A percentile compares a stretch with the other conserved stretches of the same genome.
Evolutionary conservation across 2,329 filamentous ascomycete species (phyloP).

Genomic region (Trichoderma pleuroti): DNA sequence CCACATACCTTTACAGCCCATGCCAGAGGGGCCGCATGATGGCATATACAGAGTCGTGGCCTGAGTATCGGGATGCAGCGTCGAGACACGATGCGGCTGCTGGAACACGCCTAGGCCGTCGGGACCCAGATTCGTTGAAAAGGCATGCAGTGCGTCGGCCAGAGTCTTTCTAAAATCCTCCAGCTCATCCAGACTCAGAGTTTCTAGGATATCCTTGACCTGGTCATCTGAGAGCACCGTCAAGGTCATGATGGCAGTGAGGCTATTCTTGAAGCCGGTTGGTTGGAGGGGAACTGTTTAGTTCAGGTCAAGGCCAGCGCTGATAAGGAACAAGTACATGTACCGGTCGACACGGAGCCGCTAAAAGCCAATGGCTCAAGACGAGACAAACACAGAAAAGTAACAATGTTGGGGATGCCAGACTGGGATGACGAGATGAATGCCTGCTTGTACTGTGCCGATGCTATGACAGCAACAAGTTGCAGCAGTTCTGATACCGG

Average conservation of each 20-base stretch:
- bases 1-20: slow-evolving; percentile 63
- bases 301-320: not conserved
- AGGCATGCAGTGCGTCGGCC: slow-evolving; percentile 55
- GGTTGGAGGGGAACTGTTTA: not conserved
- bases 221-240: slow-evolving; percentile 57
- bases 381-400: not conserved
- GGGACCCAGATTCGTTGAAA: slow-evolving; percentile 53
- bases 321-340: not conserved
- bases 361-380: not conserved
- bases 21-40: slow-evolving; percentile 58
- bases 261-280: not conserved
- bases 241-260: slow-evolving; percentile 47
- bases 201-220: slow-evolving; percentile 52
- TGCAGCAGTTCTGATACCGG: not conserved
- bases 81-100: slow-evolving; percentile 52
- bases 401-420: not conserved
- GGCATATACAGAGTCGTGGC: slow-evolving; percentile 72
- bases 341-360: not conserved
- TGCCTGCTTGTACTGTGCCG: not conserved
- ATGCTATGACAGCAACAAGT: not conserved
- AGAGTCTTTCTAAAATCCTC: slow-evolving; percentile 49
- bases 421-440: not conserved
- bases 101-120: slow-evolving; percentile 45
- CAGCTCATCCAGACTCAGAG: slow-evolving; percentile 50
- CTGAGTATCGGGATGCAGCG: slow-evolving; percentile 46